Conservation (phyloP, 495 filamentous ascomycete genomes). For the Talaromyces liani region DNA sequence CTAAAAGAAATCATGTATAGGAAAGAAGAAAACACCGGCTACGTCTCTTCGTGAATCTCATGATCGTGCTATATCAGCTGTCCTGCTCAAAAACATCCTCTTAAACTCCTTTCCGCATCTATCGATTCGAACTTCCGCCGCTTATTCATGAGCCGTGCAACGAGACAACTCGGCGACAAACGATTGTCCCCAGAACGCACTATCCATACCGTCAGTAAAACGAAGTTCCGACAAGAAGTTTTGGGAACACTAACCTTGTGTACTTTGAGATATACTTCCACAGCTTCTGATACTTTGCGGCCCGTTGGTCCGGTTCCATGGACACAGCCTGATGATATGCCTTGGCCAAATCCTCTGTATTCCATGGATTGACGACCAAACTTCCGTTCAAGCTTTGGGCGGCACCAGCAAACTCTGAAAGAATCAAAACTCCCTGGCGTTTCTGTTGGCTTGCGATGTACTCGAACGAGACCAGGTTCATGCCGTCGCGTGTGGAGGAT, state of each 20-base stretch:
- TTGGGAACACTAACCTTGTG: slow-evolving; percentile 46
- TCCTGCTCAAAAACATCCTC: background rate
- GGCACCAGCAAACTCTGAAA: slow-evolving; percentile 93
- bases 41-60: background rate
- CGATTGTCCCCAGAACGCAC: slow-evolving; percentile 77
- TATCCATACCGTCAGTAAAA: slow-evolving; percentile 16
- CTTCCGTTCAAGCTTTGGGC: slow-evolving; percentile 90
- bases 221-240: background rate
- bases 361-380: slow-evolving; percentile 95
- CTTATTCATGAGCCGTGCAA: slow-evolving; percentile 28
- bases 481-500: slow-evolving; percentile 92
- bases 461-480: slow-evolving; percentile 98
- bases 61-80: background rate
- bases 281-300: slow-evolving; percentile 79
- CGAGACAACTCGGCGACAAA: slow-evolving; percentile 68
- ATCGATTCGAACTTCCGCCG: background rate
- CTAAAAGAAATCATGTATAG: background rate
- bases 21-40: background rate
- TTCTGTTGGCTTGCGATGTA: slow-evolving; percentile 91
- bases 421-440: slow-evolving; percentile 81
- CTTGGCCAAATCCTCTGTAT: slow-evolving; percentile 88
- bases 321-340: slow-evolving; percentile 92
- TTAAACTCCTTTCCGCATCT: background rate
- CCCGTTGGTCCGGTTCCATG: slow-evolving; percentile 80
- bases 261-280: slow-evolving; percentile 95